Percentiles rank a stretch among this genome's conserved stretches.
phyloP scores from a whole-genome alignment of 768 basidiomycete genomes.

The Cubamyces sp. region DNA sequence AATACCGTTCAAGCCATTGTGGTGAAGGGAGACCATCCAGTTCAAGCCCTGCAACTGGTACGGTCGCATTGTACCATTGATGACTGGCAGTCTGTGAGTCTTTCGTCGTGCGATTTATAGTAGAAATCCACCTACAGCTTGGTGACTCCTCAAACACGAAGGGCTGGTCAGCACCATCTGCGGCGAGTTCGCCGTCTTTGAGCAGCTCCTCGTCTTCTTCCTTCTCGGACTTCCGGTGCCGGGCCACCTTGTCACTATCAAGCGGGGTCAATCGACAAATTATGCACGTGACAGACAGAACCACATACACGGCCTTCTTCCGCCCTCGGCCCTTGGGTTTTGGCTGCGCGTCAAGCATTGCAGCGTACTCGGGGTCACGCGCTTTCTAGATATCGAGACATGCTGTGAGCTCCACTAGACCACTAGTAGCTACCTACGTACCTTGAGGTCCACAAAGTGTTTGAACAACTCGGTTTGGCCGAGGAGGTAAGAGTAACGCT shows the following conservation, averaged over 20 bases:
- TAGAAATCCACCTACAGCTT: slow-evolving; percentile 56
- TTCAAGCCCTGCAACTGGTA: slow-evolving; percentile 97
- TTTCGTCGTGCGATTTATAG: not conserved
- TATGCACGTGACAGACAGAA: not conserved
- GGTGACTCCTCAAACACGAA: slow-evolving; percentile 96
- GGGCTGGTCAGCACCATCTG: slow-evolving; percentile 85
- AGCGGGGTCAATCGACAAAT: not conserved
- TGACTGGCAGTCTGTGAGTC: slow-evolving; percentile 54
- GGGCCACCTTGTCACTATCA: slow-evolving; percentile 69
- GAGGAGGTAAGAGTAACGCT: slow-evolving; percentile 95
- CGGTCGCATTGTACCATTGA: slow-evolving; percentile 86
- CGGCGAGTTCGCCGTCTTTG: slow-evolving; percentile 80
- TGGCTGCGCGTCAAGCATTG: slow-evolving; percentile 83
- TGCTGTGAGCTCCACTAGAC: not conserved
- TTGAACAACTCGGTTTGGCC: slow-evolving; percentile 98
- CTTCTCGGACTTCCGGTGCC: slow-evolving; percentile 95
- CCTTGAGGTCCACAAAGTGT: slow-evolving; percentile 98
- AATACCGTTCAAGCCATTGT: slow-evolving; percentile 96
- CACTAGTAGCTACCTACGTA: slow-evolving; percentile 33
- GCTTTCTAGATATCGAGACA: slow-evolving; percentile 57
- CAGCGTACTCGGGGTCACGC: slow-evolving; percentile 92
- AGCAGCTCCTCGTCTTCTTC: slow-evolving; percentile 97
- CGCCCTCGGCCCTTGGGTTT: slow-evolving; percentile 84
- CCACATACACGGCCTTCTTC: slow-evolving; percentile 74
- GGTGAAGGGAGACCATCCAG: slow-evolving; percentile 96